Base-by-base conservation (phyloP, 2,329 filamentous ascomycete species). In the Lachnellula subtilissima region DNA sequence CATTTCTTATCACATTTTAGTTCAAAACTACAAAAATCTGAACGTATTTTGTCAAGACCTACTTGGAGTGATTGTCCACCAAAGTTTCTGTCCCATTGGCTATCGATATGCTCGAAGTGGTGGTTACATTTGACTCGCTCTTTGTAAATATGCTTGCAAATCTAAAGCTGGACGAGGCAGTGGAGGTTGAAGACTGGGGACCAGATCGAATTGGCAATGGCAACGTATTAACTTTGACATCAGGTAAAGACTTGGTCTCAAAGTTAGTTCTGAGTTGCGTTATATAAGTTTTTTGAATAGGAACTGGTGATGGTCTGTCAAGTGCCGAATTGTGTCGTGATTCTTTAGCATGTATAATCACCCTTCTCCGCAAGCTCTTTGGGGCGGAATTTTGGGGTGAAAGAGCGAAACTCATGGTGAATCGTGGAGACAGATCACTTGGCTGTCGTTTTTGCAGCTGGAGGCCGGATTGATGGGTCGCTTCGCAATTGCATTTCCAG, bases 401-500 rank as follows among this genome's bases (percentile, higher is more conserved):
- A 11, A 54, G 25, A 40, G 48, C 45, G 46, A 63, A 61, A 12
- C 42, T 48, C 40, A 64, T 50, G 35, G 52, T 56, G 43, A 64
- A 64, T 8, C 51, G 54, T 15, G 61, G 59, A 14, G 52, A 35
- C 48, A 40, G 63, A 9, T 59, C 60, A 48, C 45, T 48, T n/a
- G 57, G 57, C 7, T 37, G 50, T 15, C 61, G 56, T 48, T 54
- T 50, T 40, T 67, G 58, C 3, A 67, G 47, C n/a, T 58, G 60
- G 49, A 67, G 59, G 3, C 51, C 55, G 12, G 60, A 52, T 8
- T 40, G 22, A 51, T 67, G 64, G 22, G 56, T 55, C 19, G 39
- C 17, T 12, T 45, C 51, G 54, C 63, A 67, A 43, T 55, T 50
- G 48, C 65, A 67, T 35, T 59, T 61, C 64, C 62, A 67, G 9